Evolutionary conservation across 1,284 basidiomycete species (phyloP).

Genomic region (Agroathelia rolfsii): DNA sequence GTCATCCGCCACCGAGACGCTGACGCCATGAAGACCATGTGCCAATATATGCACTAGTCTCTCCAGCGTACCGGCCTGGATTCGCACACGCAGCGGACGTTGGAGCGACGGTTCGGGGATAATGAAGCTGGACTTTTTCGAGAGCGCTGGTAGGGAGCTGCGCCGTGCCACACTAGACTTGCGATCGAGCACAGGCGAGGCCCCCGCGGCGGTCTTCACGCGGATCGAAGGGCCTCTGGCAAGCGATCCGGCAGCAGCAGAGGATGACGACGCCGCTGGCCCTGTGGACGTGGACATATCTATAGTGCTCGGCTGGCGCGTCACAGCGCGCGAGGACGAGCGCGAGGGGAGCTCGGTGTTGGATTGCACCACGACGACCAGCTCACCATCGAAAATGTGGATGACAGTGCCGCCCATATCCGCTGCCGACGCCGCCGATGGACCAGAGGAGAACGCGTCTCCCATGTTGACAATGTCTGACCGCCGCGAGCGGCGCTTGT

Average conservation of each 20-base stretch:
- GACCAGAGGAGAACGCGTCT: too few relatives aligned
- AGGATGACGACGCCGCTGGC: constrained; percentile 28
- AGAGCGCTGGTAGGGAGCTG: constrained; percentile 70
- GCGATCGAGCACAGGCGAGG: constrained; percentile 56
- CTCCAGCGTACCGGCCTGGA: constrained; percentile 69
- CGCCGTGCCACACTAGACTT: constrained; percentile 64
- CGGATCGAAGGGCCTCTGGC: constrained; percentile 62
- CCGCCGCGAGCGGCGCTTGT: constrained; percentile 19
- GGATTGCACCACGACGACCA: constrained; percentile 55
- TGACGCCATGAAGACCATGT: constrained; percentile 66
- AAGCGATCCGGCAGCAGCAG: constrained; percentile 30
- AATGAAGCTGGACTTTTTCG: constrained; percentile 47
- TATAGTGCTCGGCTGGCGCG: constrained; percentile 56
- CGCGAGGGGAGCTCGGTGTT: constrained; percentile 37
- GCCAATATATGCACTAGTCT: constrained; percentile 64
- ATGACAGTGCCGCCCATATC: constrained; percentile 60
- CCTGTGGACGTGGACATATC: too few relatives aligned
- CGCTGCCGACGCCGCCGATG: constrained; percentile 22
- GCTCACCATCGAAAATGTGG: constrained; percentile 62
- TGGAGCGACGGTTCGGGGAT: constrained; percentile 50
- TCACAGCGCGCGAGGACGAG: constrained; percentile 46
- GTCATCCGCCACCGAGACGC: constrained; percentile 71
- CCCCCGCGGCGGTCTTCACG: constrained; percentile 58
- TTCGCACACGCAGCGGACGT: constrained; percentile 60
- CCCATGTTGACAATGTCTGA: constrained; percentile 24